Percentiles rank a stretch among this genome's conserved stretches.
Conservation (phyloP, 208 protist genomes). For the Trypanosomatidae sp. region DNA sequence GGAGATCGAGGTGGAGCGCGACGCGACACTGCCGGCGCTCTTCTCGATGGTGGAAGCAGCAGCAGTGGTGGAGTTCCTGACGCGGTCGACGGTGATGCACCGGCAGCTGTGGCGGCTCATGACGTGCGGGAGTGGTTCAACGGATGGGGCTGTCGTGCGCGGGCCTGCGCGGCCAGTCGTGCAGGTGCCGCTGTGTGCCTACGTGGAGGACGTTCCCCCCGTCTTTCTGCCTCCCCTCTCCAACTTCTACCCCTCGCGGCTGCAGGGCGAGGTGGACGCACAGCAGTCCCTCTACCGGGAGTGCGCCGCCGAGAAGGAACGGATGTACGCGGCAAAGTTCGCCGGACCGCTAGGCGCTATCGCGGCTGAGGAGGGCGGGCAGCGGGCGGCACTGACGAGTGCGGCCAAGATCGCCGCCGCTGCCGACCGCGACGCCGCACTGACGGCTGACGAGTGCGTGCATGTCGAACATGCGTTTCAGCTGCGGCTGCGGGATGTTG, state of each 20-base stretch:
- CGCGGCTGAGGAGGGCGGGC: constrained; percentile 24
- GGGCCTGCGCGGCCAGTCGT: constrained; percentile 4
- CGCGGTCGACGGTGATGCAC: constrained; percentile 47
- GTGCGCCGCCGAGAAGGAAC: too few species aligned
- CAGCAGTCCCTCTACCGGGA: constrained; percentile 33
- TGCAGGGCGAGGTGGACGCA: constrained; percentile 35
- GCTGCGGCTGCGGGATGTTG: constrained; percentile 41
- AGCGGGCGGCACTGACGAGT: constrained; percentile 16
- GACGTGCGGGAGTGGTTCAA: too few species aligned
- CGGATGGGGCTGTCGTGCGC: too few species aligned
- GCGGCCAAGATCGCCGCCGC: constrained; percentile 20
- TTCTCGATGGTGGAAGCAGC: constrained; percentile 59
- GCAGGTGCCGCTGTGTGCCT: constrained; percentile 4
- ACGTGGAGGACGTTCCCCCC: constrained; percentile 31
- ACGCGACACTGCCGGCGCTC: constrained; percentile 51
- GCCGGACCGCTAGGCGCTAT: constrained; percentile 26
- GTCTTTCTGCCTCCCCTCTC: constrained; percentile 63
- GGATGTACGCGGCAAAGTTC: constrained; percentile 27
- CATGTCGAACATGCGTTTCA: constrained; percentile 54
- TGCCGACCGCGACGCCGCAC: constrained; percentile 42
- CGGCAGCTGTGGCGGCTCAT: constrained; percentile 4
- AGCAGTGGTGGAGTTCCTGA: constrained; percentile 55
- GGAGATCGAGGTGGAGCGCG: constrained; percentile 32
- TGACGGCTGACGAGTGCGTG: constrained; percentile 47
- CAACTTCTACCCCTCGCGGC: constrained; percentile 39